Evolutionary conservation across 1,139 yeast species (phyloP).

Genomic region (Blastobotrys elegans): DNA sequence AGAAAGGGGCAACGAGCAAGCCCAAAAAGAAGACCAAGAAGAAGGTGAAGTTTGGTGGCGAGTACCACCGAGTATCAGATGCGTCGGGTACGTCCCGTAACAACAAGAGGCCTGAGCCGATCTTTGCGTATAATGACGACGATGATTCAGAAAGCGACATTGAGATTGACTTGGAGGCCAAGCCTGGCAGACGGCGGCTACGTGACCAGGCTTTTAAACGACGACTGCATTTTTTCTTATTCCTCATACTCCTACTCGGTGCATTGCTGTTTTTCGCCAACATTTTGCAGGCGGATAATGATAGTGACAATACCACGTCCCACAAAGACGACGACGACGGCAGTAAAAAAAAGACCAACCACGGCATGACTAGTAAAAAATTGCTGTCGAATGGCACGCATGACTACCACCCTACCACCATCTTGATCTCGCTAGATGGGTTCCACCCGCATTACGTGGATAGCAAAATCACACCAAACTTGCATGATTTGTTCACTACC

Average conservation of each 20-base stretch:
- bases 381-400: conserved; percentile 63
- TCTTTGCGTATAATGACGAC: conserved; percentile 18
- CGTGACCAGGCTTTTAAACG: conserved; percentile 15
- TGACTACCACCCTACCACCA: conserved; percentile 68
- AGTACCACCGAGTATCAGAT: conserved; percentile 12
- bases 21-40: conserved; percentile 10
- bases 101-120: conserved; percentile 11
- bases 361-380: conserved; percentile 22
- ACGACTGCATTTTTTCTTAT: conserved; percentile 17
- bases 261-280: conserved; percentile 20
- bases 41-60: conserved; percentile 16
- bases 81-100: not conserved
- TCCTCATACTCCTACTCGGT: conserved; percentile 16
- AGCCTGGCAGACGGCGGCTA: conserved; percentile 19
- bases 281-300: conserved; percentile 11
- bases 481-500: conserved; percentile 51
- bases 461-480: conserved; percentile 58
- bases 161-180: conserved; percentile 27
- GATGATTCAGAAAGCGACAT: conserved; percentile 25
- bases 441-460: conserved; percentile 89
- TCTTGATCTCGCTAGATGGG: conserved; percentile 76
- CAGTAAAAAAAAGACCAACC: conserved; percentile 1
- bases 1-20: conserved; percentile 2
- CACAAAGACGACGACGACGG: not conserved
- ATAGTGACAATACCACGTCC: not conserved